Evolutionary conservation across 2,329 filamentous ascomycete genomes (phyloP).

Genomic region (Talaromyces amestolkiae): DNA sequence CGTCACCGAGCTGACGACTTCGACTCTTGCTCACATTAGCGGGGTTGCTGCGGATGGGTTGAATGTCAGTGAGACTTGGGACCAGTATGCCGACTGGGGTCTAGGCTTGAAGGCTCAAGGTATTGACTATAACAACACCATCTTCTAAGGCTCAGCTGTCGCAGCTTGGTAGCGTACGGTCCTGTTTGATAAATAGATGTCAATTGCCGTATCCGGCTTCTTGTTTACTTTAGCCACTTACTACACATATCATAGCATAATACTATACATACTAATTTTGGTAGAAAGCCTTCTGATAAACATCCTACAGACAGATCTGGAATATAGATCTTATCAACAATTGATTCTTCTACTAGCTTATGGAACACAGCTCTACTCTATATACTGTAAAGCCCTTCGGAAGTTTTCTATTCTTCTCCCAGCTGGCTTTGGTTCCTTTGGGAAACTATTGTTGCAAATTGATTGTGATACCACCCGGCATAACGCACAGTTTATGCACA

Average conservation of each 20-base stretch:
- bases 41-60: not conserved
- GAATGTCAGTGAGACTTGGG: conserved; percentile 11
- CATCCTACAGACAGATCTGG: too few species aligned
- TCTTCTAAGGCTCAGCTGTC: not conserved
- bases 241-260: not conserved
- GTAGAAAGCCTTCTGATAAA: not conserved
- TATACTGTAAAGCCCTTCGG: too few species aligned
- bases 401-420: too few species aligned
- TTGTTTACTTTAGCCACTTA: not conserved
- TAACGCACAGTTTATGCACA: too few species aligned
- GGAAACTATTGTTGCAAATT: too few species aligned
- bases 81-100: conserved; percentile 8
- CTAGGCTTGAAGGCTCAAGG: conserved; percentile 9
- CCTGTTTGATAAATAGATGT: not conserved
- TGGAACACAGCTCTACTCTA: too few species aligned
- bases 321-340: too few species aligned
- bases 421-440: too few species aligned
- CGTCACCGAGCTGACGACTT: conserved; percentile 5
- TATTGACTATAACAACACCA: conserved; percentile 3
- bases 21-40: not conserved
- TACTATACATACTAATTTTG: not conserved
- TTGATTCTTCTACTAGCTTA: too few species aligned
- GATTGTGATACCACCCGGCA: too few species aligned
- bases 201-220: not conserved
- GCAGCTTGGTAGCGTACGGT: not conserved